These are phyloP conservation scores for Viola odorata DNA, from an alignment of 345 rosid species.

Conservation along the genomic window DNA sequence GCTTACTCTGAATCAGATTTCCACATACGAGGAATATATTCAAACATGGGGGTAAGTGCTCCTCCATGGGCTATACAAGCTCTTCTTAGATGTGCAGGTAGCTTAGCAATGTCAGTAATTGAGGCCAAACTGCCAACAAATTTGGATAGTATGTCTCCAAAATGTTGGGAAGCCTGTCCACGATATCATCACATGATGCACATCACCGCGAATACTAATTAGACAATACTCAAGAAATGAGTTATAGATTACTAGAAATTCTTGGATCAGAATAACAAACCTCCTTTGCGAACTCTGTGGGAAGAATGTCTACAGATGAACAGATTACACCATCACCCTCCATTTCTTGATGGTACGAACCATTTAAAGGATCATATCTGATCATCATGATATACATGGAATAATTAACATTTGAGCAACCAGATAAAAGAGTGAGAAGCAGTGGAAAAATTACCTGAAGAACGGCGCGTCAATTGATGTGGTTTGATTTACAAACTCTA, in stretches of 20 bases:
- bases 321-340: constrained; percentile 78
- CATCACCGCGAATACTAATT: constrained; percentile 9
- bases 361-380: constrained; percentile 57
- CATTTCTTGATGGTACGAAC: constrained; percentile 67
- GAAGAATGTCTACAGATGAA: constrained; percentile 83
- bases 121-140: constrained; percentile 74
- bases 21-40: constrained; percentile 84
- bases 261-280: constrained; percentile 26
- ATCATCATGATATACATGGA: constrained; percentile 1
- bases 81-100: constrained; percentile 68
- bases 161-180: constrained; percentile 82
- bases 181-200: constrained; percentile 18
- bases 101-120: constrained; percentile 37
- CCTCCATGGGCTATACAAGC: constrained; percentile 88
- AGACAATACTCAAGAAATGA: not conserved
- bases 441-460: constrained; percentile 72
- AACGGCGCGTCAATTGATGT: constrained; percentile 79
- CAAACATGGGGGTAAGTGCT: constrained; percentile 56
- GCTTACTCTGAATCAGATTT: constrained; percentile 70
- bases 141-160: constrained; percentile 75
- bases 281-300: constrained; percentile 96
- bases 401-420: not conserved
- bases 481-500: constrained; percentile 72
- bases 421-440: not conserved
- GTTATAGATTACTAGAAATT: constrained; percentile 1